A percentile compares a stretch with the other conserved stretches of the same genome.
Conservation (phyloP, 441 rosid species). For the Adansonia grandidieri region DNA sequence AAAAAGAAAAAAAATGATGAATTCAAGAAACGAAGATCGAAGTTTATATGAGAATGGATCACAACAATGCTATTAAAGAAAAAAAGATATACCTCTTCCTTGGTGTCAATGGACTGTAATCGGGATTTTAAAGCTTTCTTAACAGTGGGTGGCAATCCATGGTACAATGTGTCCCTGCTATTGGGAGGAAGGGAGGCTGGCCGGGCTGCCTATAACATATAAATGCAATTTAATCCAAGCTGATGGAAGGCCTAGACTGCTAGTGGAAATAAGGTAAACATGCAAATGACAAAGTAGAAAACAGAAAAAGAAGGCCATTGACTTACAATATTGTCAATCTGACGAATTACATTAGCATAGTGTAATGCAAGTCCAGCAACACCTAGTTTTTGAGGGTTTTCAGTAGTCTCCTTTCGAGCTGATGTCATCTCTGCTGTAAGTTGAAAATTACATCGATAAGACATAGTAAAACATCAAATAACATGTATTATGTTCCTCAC, state of each 20-base stretch:
- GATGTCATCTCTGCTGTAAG: slow-evolving; percentile 39
- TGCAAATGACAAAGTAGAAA: neutral
- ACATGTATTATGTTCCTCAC: neutral
- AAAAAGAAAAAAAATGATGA: neutral
- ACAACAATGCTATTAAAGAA: neutral
- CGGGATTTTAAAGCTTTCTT: slow-evolving; percentile 72
- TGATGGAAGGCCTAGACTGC: neutral
- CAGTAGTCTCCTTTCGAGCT: slow-evolving; percentile 36
- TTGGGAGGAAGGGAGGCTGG: slow-evolving; percentile 78
- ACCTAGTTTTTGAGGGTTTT: slow-evolving; percentile 62
- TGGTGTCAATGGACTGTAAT: slow-evolving; percentile 47
- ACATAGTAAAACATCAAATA: neutral
- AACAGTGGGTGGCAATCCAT: slow-evolving; percentile 67
- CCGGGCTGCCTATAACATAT: slow-evolving; percentile 64
- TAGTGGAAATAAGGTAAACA: neutral
- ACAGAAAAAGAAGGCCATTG: slow-evolving; percentile 5
- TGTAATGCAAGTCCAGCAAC: slow-evolving; percentile 89
- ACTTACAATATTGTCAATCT: slow-evolving; percentile 87
- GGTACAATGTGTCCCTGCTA: slow-evolving; percentile 75
- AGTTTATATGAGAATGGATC: neutral
- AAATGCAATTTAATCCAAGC: slow-evolving; percentile 22
- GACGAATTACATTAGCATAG: slow-evolving; percentile 86
- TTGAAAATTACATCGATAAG: slow-evolving; percentile 23
- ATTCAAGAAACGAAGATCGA: neutral
- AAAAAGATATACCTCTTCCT: slow-evolving; percentile 61